Evolutionary conservation across 345 rosid species (phyloP), one percentile per base, ranked within the genome.

Genomic region (Diplotaxis tenuifolia): DNA sequence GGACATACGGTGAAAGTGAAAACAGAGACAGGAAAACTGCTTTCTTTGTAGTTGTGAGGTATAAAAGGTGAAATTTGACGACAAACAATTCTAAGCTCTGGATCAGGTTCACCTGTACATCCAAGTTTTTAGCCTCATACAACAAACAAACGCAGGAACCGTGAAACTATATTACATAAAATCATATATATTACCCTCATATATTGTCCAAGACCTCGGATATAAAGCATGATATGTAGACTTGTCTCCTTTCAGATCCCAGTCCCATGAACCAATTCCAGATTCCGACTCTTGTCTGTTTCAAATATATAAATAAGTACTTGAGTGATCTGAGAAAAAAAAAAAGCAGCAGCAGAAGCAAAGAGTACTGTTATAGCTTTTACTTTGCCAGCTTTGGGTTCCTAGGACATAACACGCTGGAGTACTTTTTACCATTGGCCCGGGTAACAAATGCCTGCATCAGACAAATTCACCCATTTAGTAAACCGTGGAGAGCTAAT

Each of bases 121-220:
- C 50, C 50, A 40, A 12, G 16, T 40, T 12, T 45, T 1, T 23
- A 55, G 61, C 14, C 40, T 55, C 19, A 14, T 23, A 62, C 4
- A 9, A 34, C 12, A 31, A 5, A 65, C 2, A 9, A 5, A n/a
- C 0, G 3, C 21, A 63, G 0, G 6, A 19, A 53, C 42, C 15
- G 31, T 55, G 16, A 70, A 54, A 21, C 20, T 70, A 31, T 31
- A 6, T 22, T 42, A 47, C n/a, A 49, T 7, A 62, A 63, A 42
- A 16, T 3, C 28, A 25, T 16, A 9, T 31, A 27, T 65, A 72
- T 81, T 88, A 95, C 99, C 98, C 16, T 92, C 97, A 75, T 90
- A 86, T 18, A 83, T 79, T 6, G 98, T 95, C 98, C 99, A 95
- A 29, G 99, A 87, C 85, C 99, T 90, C 7, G 99, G 97, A 76